phyloP scores from a whole-genome alignment of 2,329 filamentous ascomycete genomes.

The Fusarium chlamydosporum region DNA sequence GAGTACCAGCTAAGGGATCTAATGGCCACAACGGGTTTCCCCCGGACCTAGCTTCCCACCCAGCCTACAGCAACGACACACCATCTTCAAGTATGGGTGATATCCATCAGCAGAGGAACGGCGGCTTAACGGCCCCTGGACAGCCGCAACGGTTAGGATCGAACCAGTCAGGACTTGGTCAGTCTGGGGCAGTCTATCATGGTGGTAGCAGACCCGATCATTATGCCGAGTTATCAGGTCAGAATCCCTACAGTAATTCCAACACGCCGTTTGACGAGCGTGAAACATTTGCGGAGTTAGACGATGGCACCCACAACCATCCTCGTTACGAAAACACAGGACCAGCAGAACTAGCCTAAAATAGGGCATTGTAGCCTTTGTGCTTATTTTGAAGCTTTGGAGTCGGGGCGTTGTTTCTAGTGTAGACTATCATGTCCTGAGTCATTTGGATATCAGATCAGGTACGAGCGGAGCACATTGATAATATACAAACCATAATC shows the following conservation, averaged over 20 bases:
- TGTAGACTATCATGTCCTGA: not conserved
- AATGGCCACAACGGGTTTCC: conserved; percentile 23
- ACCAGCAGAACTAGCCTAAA: conserved; percentile 25
- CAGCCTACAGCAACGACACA: conserved; percentile 23
- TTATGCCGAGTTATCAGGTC: conserved; percentile 40
- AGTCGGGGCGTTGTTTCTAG: conserved; percentile 25
- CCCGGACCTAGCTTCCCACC: conserved; percentile 24
- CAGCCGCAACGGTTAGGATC: conserved; percentile 12
- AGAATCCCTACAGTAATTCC: conserved; percentile 35
- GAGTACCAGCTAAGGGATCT: conserved; percentile 30
- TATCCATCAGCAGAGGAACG: conserved; percentile 20
- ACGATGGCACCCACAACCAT: conserved; percentile 25
- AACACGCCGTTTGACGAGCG: conserved; percentile 23
- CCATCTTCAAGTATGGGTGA: conserved; percentile 27
- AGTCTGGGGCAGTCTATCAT: conserved; percentile 42
- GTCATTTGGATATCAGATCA: conserved; percentile 7
- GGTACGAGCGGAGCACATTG: conserved; percentile 15
- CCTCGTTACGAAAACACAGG: conserved; percentile 20
- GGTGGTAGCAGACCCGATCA: conserved; percentile 42
- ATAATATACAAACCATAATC: conserved; percentile 7
- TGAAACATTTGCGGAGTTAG: conserved; percentile 25
- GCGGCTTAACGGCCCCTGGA: conserved; percentile 11
- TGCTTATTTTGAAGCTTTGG: conserved; percentile 16
- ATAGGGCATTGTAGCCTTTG: not conserved
- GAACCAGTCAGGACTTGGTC: conserved; percentile 26